A percentile compares a stretch with the other conserved stretches of the same genome.
Conservation (phyloP, 306 rosid genomes). For the Corylus heterophylla region DNA sequence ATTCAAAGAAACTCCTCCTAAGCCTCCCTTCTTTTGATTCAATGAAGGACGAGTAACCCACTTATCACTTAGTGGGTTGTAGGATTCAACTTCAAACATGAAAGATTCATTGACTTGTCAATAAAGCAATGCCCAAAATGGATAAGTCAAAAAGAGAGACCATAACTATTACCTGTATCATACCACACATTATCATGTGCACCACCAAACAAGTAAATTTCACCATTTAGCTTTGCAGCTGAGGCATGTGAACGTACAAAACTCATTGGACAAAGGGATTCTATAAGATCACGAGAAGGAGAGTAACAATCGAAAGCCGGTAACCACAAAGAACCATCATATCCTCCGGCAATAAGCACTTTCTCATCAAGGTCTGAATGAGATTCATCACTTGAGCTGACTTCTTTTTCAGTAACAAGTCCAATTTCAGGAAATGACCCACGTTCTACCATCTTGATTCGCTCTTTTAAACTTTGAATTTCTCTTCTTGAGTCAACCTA, state of each 20-base stretch:
- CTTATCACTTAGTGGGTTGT: conserved; percentile 31
- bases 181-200: conserved; percentile 25
- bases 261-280: conserved; percentile 41
- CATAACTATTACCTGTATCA: conserved; percentile 38
- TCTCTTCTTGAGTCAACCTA: conserved; percentile 43
- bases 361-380: conserved; percentile 29
- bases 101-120: conserved; percentile 12
- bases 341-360: conserved; percentile 46
- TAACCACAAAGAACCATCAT: conserved; percentile 35
- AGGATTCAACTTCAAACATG: conserved; percentile 44
- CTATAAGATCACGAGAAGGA: conserved; percentile 34
- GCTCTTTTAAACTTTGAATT: conserved; percentile 35
- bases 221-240: conserved; percentile 37
- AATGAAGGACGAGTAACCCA: conserved; percentile 42
- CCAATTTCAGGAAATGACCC: conserved; percentile 11
- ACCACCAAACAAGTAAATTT: conserved; percentile 46
- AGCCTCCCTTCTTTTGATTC: conserved; percentile 37
- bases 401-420: background rate
- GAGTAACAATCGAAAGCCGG: conserved; percentile 33
- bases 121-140: conserved; percentile 3
- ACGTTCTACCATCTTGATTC: conserved; percentile 22
- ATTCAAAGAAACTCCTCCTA: conserved; percentile 43
- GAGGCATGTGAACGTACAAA: conserved; percentile 30
- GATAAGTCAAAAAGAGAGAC: background rate
- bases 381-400: conserved; percentile 3